These are phyloP conservation scores for Viola odorata DNA, from an alignment of 345 rosid species.

Conservation along the genomic window DNA sequence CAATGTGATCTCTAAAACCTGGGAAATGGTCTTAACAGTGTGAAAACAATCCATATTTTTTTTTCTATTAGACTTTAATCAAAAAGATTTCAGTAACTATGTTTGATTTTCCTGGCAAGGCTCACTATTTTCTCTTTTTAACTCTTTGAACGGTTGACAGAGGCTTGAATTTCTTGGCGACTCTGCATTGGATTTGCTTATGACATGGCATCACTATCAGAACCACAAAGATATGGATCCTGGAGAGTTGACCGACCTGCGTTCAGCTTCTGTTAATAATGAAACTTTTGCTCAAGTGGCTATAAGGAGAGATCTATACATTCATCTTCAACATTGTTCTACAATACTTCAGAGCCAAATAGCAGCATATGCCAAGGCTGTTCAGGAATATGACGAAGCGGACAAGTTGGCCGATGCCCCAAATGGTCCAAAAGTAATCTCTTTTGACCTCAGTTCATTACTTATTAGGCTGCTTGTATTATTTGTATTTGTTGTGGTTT, in stretches of 20 bases:
- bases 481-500: not conserved
- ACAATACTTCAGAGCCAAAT: conserved; percentile 46
- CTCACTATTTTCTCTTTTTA: conserved; percentile 5
- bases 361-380: conserved; percentile 46
- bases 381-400: conserved; percentile 31
- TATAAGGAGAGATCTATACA: conserved; percentile 43
- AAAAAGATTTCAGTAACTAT: not conserved
- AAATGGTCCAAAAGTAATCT: conserved; percentile 76
- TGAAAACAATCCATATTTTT: not conserved
- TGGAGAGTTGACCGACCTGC: conserved; percentile 87
- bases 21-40: not conserved
- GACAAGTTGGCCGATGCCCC: conserved; percentile 26
- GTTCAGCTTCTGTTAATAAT: conserved; percentile 79
- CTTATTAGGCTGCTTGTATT: not conserved
- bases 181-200: conserved; percentile 75
- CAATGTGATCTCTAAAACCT: not conserved
- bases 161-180: conserved; percentile 96
- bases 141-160: conserved; percentile 34
- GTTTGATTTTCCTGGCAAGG: too few relatives aligned
- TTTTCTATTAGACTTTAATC: too few relatives aligned
- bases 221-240: conserved; percentile 56
- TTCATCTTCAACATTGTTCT: conserved; percentile 59
- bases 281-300: conserved; percentile 80
- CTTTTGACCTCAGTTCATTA: not conserved
- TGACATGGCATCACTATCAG: conserved; percentile 71